Conservation (phyloP, 2,329 filamentous ascomycete genomes). For the Daldinia eschscholtzii region DNA sequence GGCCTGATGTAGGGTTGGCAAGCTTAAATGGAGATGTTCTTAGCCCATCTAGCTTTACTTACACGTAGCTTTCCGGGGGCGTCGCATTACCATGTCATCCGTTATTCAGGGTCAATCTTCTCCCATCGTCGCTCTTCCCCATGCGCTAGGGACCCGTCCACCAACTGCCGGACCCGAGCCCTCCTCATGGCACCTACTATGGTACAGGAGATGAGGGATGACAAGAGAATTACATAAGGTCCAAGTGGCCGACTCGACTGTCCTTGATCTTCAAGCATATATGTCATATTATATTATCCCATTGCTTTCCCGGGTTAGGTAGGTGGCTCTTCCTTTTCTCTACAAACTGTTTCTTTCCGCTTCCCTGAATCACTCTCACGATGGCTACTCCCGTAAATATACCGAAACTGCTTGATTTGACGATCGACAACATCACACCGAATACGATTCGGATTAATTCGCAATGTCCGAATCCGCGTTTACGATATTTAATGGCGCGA, state of each 20-base stretch:
- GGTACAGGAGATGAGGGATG: slow-evolving; percentile 31
- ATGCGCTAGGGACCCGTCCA: slow-evolving; percentile 21
- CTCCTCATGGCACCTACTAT: slow-evolving; percentile 5
- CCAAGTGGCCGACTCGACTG: slow-evolving; percentile 12
- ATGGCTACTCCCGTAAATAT: slow-evolving; percentile 47
- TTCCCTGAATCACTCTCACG: not conserved
- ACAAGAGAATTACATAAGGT: slow-evolving; percentile 50
- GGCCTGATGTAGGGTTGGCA: slow-evolving; percentile 6
- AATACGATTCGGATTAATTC: slow-evolving; percentile 83
- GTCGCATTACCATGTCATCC: not conserved
- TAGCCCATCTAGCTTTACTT: not conserved
- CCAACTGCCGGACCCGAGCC: slow-evolving; percentile 44
- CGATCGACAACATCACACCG: slow-evolving; percentile 83
- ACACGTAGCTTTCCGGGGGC: not conserved
- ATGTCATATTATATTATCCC: too few relatives aligned
- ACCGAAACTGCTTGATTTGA: slow-evolving; percentile 75
- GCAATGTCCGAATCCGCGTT: slow-evolving; percentile 71
- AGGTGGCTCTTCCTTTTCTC: too few relatives aligned
- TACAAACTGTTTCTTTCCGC: too few relatives aligned
- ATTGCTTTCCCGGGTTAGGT: not conserved
- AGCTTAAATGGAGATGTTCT: not conserved
- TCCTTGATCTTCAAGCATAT: slow-evolving; percentile 8
- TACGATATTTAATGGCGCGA: slow-evolving; percentile 79
- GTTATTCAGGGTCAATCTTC: slow-evolving; percentile 44
- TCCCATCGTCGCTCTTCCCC: slow-evolving; percentile 24